A percentile compares a stretch with the other conserved stretches of the same genome.
These are phyloP conservation scores for Neurospora sp. DNA, from an alignment of 495 filamentous ascomycete genomes.

Conservation along the genomic window DNA sequence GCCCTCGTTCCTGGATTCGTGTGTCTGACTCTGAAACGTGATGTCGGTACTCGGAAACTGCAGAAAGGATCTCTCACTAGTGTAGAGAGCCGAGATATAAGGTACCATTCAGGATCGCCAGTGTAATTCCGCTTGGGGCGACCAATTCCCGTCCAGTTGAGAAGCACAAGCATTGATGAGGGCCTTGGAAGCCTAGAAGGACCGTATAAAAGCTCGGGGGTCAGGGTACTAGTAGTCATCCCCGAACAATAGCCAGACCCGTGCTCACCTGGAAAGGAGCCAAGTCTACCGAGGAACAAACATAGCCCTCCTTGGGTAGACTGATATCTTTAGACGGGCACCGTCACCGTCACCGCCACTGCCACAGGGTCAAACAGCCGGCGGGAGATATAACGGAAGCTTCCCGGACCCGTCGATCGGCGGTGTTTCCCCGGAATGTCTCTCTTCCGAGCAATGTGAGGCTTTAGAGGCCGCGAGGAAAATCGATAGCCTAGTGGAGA, in stretches of 20 bases:
- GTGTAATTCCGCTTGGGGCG: not conserved
- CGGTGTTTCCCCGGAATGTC: not conserved
- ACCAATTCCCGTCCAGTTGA: not conserved
- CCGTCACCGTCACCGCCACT: not conserved
- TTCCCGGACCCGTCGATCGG: not conserved
- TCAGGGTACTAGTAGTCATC: not conserved
- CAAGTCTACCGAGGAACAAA: not conserved
- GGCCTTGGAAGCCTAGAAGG: not conserved
- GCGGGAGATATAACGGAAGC: not conserved
- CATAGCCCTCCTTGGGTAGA: not conserved
- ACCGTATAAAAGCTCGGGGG: not conserved
- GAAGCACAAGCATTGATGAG: not conserved
- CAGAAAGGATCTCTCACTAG: not conserved
- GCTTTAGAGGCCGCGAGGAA: not conserved
- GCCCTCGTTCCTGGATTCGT: not conserved
- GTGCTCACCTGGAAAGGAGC: not conserved
- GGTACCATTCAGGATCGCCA: not conserved
- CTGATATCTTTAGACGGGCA: not conserved
- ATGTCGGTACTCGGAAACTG: not conserved
- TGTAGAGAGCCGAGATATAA: not conserved
- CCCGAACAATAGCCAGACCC: not conserved
- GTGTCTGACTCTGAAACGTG: conserved; percentile 3
- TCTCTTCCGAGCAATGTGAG: not conserved
- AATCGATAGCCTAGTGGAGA: not conserved
- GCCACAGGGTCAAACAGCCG: not conserved